Evolutionary conservation across 805 yeast genomes (phyloP), one percentile per base, ranked within the genome.

Genomic region (Cyberlindnera veronae): DNA sequence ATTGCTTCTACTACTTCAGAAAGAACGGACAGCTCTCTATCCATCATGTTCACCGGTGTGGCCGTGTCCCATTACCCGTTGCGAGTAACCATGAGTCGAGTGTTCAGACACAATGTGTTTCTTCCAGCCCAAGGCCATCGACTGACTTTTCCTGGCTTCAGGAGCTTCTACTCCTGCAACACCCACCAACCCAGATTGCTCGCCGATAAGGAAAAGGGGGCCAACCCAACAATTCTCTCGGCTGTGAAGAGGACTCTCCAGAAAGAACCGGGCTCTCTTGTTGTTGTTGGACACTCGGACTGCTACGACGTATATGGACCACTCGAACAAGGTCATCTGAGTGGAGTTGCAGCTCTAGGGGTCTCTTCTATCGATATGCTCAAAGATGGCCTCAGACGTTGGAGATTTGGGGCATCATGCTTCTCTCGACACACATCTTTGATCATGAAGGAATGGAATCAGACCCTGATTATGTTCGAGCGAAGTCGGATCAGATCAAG

Each of bases 141-240:
- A n/a, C n/a, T n/a, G n/a, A n/a, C n/a, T n/a, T n/a, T n/a, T n/a
- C n/a, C n/a, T n/a, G n/a, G n/a, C n/a, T n/a, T n/a, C n/a, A n/a
- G n/a, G n/a, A n/a, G n/a, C n/a, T n/a, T n/a, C n/a, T n/a, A n/a
- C n/a, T n/a, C n/a, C n/a, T n/a, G n/a, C n/a, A n/a, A n/a, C n/a
- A n/a, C n/a, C n/a, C n/a, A n/a, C n/a, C n/a, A n/a, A n/a, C n/a
- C n/a, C n/a, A n/a, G n/a, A n/a, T n/a, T n/a, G n/a, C n/a, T n/a
- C n/a, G n/a, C n/a, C n/a, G n/a, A n/a, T n/a, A n/a, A n/a, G n/a
- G n/a, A n/a, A n/a, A n/a, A n/a, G n/a, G n/a, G n/a, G n/a, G n/a
- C n/a, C n/a, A n/a, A n/a, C n/a, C n/a, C n/a, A 48, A n/a, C 10
- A 52, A 50, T 20, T 10, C 35, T 18, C n/a, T 22, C 11, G 13